Percentiles rank a stretch among this genome's conserved stretches.
Conservation (phyloP, 495 filamentous ascomycete genomes). For the Neurospora pannonica region DNA sequence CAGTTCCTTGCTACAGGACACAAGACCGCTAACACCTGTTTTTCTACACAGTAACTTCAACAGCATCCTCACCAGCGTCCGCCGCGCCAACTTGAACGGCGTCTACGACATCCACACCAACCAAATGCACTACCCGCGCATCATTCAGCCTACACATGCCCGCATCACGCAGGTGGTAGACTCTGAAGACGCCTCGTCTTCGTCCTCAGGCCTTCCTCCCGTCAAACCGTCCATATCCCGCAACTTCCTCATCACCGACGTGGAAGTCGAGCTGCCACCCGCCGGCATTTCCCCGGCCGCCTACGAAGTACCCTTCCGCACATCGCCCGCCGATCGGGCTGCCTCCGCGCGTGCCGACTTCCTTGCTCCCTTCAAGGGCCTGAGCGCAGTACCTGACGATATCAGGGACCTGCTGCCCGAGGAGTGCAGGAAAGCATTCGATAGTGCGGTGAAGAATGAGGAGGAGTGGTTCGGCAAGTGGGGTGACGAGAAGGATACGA, state of each 20-base stretch:
- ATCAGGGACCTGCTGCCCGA: slow-evolving; percentile 59
- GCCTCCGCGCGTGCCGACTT: slow-evolving; percentile 19
- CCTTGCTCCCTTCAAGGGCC: slow-evolving; percentile 53
- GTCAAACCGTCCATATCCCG: slow-evolving; percentile 56
- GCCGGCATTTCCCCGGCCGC: slow-evolving; percentile 28
- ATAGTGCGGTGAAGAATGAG: slow-evolving; percentile 52
- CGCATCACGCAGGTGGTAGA: slow-evolving; percentile 59
- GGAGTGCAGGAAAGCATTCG: slow-evolving; percentile 61
- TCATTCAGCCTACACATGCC: slow-evolving; percentile 83
- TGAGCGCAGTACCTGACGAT: slow-evolving; percentile 55
- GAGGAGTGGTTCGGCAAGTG: slow-evolving; percentile 63
- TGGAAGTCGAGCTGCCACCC: slow-evolving; percentile 51
- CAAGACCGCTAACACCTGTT: slow-evolving; percentile 7
- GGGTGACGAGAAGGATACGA: slow-evolving; percentile 50
- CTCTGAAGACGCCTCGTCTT: slow-evolving; percentile 13
- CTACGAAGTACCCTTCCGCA: slow-evolving; percentile 38
- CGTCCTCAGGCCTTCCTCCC: slow-evolving; percentile 46
- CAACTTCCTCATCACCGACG: slow-evolving; percentile 70
- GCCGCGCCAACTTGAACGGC: slow-evolving; percentile 60
- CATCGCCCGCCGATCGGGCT: slow-evolving; percentile 17
- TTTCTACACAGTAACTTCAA: slow-evolving; percentile 65
- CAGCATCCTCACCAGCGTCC: slow-evolving; percentile 48
- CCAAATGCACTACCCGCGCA: slow-evolving; percentile 71
- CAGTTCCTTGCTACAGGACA: neutral
- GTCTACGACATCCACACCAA: slow-evolving; percentile 94